A percentile compares a stretch with the other conserved stretches of the same genome.
Conservation (phyloP, 2,329 filamentous ascomycete genomes). For the Knoxdaviesia capensis region DNA sequence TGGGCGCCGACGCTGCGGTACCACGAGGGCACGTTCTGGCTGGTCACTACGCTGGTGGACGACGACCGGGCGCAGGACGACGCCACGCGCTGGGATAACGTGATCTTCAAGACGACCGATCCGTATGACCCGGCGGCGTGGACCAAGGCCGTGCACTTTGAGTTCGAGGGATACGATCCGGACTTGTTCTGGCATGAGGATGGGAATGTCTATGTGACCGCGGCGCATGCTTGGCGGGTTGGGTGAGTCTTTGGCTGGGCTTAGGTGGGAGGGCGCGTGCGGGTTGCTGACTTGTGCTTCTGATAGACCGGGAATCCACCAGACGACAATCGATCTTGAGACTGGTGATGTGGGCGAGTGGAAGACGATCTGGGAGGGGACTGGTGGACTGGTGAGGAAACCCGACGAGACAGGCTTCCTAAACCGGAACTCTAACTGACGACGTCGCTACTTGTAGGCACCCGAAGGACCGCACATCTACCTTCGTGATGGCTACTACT, state of each 20-base stretch:
- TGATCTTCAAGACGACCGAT: constrained; percentile 18
- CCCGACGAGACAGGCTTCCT: background rate
- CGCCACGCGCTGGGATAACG: constrained; percentile 13
- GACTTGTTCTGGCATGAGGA: constrained; percentile 8
- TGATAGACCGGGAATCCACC: constrained; percentile 6
- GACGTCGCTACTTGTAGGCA: constrained; percentile 8
- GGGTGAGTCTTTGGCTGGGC: background rate
- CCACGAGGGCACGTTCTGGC: constrained; percentile 20
- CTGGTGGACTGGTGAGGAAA: constrained; percentile 10
- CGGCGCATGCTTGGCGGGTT: constrained; percentile 10
- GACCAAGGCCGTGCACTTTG: constrained; percentile 13
- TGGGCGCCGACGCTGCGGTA: constrained; percentile 27
- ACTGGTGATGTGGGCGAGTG: constrained; percentile 14
- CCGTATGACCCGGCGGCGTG: constrained; percentile 17
- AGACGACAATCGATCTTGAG: constrained; percentile 13
- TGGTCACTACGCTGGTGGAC: constrained; percentile 20
- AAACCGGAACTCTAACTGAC: background rate
- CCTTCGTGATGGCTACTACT: constrained; percentile 22
- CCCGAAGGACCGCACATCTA: constrained; percentile 25
- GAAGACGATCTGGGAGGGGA: constrained; percentile 21
- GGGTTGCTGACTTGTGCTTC: constrained; percentile 1
- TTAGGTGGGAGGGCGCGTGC: background rate
- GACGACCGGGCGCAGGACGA: constrained; percentile 12
- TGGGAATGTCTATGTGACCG: constrained; percentile 14
- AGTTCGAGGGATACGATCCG: constrained; percentile 7